These are phyloP conservation scores for Pterocarpus santalinus DNA, from an alignment of 306 rosid genomes.

Conservation along the genomic window DNA sequence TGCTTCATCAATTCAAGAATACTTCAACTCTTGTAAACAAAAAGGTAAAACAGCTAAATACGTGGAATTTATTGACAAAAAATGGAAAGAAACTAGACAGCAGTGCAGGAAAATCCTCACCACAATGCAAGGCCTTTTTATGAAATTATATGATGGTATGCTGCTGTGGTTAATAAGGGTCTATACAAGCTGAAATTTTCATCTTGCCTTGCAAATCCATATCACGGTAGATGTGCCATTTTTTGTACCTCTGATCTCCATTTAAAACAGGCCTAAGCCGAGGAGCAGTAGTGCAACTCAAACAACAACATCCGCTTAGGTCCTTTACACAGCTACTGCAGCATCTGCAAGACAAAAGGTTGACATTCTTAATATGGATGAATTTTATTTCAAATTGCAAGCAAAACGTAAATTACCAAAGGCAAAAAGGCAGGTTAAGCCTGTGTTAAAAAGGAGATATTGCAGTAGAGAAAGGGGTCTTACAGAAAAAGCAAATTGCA, in stretches of 20 bases:
- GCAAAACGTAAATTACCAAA: constrained; percentile 20
- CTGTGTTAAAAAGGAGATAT: background rate
- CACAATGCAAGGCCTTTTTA: background rate
- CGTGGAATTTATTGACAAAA: background rate
- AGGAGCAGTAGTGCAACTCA: constrained; percentile 76
- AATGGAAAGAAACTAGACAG: background rate
- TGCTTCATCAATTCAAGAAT: background rate
- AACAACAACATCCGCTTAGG: constrained; percentile 82
- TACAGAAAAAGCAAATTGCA: constrained; percentile 92
- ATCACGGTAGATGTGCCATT: constrained; percentile 88
- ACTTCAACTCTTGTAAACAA: background rate
- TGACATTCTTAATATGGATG: constrained; percentile 28
- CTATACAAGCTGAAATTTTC: constrained; percentile 47
- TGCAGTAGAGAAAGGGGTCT: constrained; percentile 52
- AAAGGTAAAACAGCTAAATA: background rate
- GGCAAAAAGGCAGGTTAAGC: constrained; percentile 9
- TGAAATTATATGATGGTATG: constrained; percentile 15
- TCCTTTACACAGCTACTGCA: constrained; percentile 70
- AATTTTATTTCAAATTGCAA: background rate
- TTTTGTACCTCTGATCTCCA: constrained; percentile 71
- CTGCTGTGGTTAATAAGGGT: constrained; percentile 10
- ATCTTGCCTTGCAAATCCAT: constrained; percentile 48
- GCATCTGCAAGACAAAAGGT: constrained; percentile 65
- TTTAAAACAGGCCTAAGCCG: constrained; percentile 83
- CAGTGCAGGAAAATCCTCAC: constrained; percentile 29